Evolutionary conservation across 2,329 filamentous ascomycete species (phyloP).

Genomic region (Penicillium glabrum): DNA sequence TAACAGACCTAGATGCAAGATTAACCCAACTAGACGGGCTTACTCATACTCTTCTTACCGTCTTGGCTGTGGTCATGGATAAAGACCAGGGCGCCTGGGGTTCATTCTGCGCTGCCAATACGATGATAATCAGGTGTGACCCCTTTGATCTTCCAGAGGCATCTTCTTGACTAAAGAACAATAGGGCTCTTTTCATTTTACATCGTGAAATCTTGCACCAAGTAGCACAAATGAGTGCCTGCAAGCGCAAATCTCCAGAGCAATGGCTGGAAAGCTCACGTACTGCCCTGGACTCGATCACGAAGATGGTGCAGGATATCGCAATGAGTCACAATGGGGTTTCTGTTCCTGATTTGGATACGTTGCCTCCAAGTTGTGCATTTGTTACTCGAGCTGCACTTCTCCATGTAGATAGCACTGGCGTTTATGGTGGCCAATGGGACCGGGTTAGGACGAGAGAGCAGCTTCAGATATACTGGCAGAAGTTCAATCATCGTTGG

Average conservation of each 20-base stretch:
- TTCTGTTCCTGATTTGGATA: not conserved
- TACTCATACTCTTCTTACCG: conserved; percentile 6
- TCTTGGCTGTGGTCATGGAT: conserved; percentile 11
- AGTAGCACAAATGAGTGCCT: not conserved
- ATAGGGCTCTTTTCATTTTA: not conserved
- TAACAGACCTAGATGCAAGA: conserved; percentile 7
- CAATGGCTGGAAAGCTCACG: conserved; percentile 11
- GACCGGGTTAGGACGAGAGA: not conserved
- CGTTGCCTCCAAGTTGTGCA: conserved; percentile 2
- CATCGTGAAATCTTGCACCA: conserved; percentile 8
- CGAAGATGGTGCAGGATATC: conserved; percentile 24
- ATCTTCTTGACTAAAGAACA: not conserved
- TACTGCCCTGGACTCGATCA: conserved; percentile 21
- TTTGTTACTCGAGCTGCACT: conserved; percentile 1
- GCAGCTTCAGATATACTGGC: not conserved
- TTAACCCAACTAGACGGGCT: conserved; percentile 13
- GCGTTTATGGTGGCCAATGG: too few relatives aligned
- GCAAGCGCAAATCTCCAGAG: conserved; percentile 4
- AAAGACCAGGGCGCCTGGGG: not conserved
- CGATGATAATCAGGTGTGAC: conserved; percentile 17
- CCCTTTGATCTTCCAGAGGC: not conserved
- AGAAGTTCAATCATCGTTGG: conserved; percentile 2
- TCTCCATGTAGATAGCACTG: too few relatives aligned
- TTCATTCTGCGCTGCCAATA: conserved; percentile 17
- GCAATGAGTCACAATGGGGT: conserved; percentile 4